Percentiles rank a stretch among this genome's conserved stretches.
phyloP scores from a whole-genome alignment of 23 red algal species.

The Cyanidiococcus yangmingshanensis region DNA sequence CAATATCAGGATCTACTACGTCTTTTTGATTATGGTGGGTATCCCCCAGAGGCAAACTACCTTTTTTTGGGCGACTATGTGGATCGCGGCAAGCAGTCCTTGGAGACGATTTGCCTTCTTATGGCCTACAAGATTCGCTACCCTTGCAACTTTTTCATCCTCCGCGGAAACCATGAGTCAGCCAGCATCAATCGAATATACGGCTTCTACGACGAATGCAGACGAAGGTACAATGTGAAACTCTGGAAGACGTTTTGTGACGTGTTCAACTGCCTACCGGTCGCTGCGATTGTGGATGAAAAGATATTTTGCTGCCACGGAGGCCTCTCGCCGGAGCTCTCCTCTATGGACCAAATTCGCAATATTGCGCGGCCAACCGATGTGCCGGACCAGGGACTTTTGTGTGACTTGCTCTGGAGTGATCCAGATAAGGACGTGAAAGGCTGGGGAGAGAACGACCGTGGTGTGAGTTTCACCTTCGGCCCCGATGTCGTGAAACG shows the following conservation, averaged over 20 bases:
- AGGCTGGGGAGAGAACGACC: constrained; percentile 99
- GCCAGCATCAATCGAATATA: constrained; percentile 99
- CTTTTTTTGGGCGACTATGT: constrained; percentile 98
- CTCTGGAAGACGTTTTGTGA: constrained; percentile 99
- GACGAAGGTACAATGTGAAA: constrained; percentile 94
- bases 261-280: constrained; percentile 94
- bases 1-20: constrained; percentile 96
- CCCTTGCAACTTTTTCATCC: constrained; percentile 99
- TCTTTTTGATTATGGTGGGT: constrained; percentile 98
- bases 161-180: constrained; percentile 97
- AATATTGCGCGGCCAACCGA: constrained; percentile 90
- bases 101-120: constrained; percentile 97
- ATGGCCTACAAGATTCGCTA: constrained; percentile 98
- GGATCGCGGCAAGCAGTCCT: constrained; percentile 87
- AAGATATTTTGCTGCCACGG: constrained; percentile 99
- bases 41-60: constrained; percentile 91
- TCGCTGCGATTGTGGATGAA: constrained; percentile 96
- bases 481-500: constrained; percentile 87
- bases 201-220: constrained; percentile 92
- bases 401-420: constrained; percentile 94
- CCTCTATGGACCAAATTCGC: constrained; percentile 96
- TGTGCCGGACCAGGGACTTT: constrained; percentile 92
- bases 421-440: constrained; percentile 97
- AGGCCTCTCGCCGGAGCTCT: constrained; percentile 88
- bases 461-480: constrained; percentile 97